Base-by-base conservation (phyloP, 192 early-diverging fungal genomes). In the Mortierella antarctica region DNA sequence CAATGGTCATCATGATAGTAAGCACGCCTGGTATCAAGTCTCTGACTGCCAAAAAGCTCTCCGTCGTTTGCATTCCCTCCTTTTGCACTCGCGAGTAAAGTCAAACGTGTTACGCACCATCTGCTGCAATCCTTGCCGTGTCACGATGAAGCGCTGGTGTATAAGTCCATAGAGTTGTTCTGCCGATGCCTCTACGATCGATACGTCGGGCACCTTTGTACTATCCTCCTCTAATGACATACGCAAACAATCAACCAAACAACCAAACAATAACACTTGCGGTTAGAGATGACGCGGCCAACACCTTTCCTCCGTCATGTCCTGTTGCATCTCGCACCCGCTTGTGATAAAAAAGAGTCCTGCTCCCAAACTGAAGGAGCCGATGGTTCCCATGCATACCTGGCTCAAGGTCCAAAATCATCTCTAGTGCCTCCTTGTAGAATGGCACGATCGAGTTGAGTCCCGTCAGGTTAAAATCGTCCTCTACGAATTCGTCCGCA, bases 381-480 rank as follows among this genome's bases (percentile, higher is more conserved):
- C 8, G 41, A 47, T 45, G 18, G 47, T 21, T n/a, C 45, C 56
- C 9, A n/a, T 9, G 12, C 62, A 68, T 79, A 85, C 84, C 90
- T 18, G 86, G 91, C 62, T 95, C 94, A 21, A 89, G 85, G 87
- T 99, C 98, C 66, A 99, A 85, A 65, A 99, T 98, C 90, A 95
- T 93, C 78, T 99, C 96, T 15, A 99, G 85, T 4, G 97, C 95
- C 82, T 97, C 95, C 76, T 92, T 88, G 84, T 96, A 98, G 67
- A 92, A 91, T 39, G 93, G 93, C 1, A 98, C 93, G 15, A 90
- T 85, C 17, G 90, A 84, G 75, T 86, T 86, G 18, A 99, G 89
- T 50, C 98, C 98, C n/a, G 95, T 97, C 71, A 99, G 84, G 83
- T 99, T 99, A 85, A 99, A 99, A 70, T 97, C 96, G 82, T 99